Evolutionary conservation across 139 green algal species (phyloP).

Genomic region (Eudorina sp.): DNA sequence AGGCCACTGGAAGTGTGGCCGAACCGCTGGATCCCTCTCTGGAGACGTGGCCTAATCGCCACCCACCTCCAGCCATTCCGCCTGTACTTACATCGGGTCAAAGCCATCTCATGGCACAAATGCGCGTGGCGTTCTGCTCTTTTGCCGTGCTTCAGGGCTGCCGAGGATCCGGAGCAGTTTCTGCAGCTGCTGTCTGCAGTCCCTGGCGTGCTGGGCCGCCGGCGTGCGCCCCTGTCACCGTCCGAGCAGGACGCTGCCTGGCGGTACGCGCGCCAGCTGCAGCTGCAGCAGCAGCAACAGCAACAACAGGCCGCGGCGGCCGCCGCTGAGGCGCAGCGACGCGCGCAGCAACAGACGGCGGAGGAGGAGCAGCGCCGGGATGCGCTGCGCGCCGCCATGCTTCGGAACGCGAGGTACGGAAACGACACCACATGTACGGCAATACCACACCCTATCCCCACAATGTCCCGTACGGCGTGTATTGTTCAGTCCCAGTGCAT

Average conservation of each 20-base stretch:
- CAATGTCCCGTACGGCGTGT: no score
- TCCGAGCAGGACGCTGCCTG: not conserved
- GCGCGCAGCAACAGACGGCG: not conserved
- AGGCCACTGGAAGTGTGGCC: no score
- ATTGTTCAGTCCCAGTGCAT: no score
- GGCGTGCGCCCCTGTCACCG: not conserved
- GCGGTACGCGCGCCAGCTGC: not conserved
- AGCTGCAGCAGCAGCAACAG: constrained; percentile 1
- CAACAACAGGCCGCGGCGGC: constrained; percentile 2
- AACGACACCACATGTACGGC: no score
- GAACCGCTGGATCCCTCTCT: no score
- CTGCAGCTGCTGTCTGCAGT: constrained; percentile 2
- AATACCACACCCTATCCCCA: no score
- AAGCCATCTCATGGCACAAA: no score
- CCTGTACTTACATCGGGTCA: no score
- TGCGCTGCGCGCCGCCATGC: constrained; percentile 9
- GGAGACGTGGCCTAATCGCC: no score
- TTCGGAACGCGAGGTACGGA: constrained; percentile 3
- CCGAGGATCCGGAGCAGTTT: constrained; percentile 33
- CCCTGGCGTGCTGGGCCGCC: not conserved
- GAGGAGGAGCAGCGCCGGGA: constrained; percentile 29
- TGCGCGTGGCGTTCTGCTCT: no score
- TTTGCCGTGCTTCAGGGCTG: not conserved
- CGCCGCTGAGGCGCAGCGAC: constrained; percentile 14
- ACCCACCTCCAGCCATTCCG: no score